A percentile compares a stretch with the other conserved stretches of the same genome.
These are phyloP conservation scores for Phanerochaete sordida DNA, from an alignment of 768 basidiomycete species.

Conservation along the genomic window DNA sequence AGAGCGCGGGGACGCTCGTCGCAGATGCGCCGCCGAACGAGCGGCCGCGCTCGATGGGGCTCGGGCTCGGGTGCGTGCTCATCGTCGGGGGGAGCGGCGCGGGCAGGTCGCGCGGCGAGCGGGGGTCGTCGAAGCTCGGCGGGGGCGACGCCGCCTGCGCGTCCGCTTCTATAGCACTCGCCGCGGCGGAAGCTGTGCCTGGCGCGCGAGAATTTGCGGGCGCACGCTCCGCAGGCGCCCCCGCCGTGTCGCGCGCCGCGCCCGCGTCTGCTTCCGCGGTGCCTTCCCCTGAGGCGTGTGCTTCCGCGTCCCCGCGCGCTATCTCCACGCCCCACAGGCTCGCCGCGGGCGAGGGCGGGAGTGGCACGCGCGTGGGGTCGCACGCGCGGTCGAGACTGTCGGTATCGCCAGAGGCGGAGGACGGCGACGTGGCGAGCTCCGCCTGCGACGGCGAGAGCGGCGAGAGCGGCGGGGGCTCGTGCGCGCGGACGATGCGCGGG, in stretches of 20 bases:
- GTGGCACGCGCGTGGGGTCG: not conserved
- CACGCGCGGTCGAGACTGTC: not conserved
- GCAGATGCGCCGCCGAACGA: not conserved
- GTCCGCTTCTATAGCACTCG: no score
- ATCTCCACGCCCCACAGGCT: not conserved
- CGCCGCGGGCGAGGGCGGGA: not conserved
- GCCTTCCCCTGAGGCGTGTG: not conserved
- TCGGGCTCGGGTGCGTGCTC: not conserved
- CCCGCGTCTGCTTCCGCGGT: not conserved
- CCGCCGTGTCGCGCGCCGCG: no score
- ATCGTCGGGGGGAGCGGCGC: not conserved
- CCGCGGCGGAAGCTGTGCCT: no score
- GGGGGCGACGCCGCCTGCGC: not conserved
- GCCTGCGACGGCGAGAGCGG: not conserved
- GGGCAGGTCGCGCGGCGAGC: not conserved
- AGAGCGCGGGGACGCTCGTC: slow-evolving; percentile 20
- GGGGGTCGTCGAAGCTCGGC: not conserved
- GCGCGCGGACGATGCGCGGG: not conserved
- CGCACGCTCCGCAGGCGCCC: no score
- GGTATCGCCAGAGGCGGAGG: not conserved
- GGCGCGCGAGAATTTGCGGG: no score
- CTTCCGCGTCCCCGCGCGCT: not conserved
- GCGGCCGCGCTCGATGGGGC: not conserved
- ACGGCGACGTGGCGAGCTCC: not conserved
- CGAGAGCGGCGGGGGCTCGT: not conserved